Base-by-base conservation (phyloP, 1,139 yeast species). In the Komagataea norvegica region DNA sequence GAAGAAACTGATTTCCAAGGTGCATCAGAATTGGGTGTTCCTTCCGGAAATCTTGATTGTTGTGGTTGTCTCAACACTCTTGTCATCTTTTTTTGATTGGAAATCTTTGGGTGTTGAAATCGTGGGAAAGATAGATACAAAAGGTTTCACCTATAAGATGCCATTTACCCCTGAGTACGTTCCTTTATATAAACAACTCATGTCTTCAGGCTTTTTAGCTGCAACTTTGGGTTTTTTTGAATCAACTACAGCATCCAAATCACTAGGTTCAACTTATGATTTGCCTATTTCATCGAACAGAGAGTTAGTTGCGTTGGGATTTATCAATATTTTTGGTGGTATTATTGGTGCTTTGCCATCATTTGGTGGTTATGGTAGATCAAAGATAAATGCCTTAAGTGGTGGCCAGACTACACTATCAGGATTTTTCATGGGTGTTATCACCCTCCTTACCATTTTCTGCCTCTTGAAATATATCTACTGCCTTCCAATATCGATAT, bases 341-440 rank as follows among this genome's bases (percentile, higher is more conserved):
- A 21, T 48, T 11, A 43, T 86, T 50, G 91, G 95, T 4, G 85
- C 91, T 0, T 65, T 91, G 11, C 97, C 98, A 0, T 79, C 95
- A 1, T 89, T 89, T 68, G 98, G 98, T 3, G 97, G 98, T 0
- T 91, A 91, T 55, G 97, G 96, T 2, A 72, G 98, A 56, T 81
- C 94, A 25, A 89, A 85, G 54, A 79, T 91, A 42, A 91, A 91
- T 61, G 85, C 91, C 2, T 67, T 87, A 33, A 79, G 91, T 9
- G 89, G 89, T 8, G 97, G 95, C 0, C 77, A 77, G 47, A 84
- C 96, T 0, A 91, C 93, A 6, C 67, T 83, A 61, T 76, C 94
- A 31, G 95, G 95, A 0, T 77, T 79, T 3, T 74, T 86, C 6
- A 82, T 89, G 80, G 93, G 95, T 0, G 22, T 74, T 1, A 69